Conservation (phyloP, 169 alveolate genomes). For the Blepharisma undulans region DNA sequence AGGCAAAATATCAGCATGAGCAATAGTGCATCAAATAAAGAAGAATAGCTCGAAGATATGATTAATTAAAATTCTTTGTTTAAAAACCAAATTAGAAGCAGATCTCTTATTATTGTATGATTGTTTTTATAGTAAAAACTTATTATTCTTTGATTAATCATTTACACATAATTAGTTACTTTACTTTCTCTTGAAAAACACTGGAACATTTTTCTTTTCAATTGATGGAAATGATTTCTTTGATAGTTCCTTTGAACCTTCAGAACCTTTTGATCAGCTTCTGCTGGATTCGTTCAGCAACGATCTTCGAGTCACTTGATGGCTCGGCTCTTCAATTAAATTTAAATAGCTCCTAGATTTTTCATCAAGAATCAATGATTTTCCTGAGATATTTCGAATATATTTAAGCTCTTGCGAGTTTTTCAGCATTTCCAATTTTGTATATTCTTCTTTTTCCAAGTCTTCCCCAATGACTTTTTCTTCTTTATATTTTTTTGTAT, state of each 20-base stretch:
- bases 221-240: not conserved
- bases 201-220: not conserved
- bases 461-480: not conserved
- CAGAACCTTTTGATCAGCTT: not conserved
- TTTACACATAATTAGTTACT: not conserved
- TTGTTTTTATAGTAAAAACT: not conserved
- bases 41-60: no score
- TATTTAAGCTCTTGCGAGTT: not conserved
- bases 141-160: not conserved
- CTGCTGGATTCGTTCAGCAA: not conserved
- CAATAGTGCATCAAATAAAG: not conserved
- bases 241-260: not conserved
- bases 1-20: not conserved
- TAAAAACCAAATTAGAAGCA: no score
- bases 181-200: not conserved
- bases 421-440: not conserved
- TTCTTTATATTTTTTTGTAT: not conserved
- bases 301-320: not conserved
- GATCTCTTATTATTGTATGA: not conserved
- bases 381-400: not conserved
- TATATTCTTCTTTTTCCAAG: not conserved
- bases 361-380: not conserved
- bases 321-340: not conserved
- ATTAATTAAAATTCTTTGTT: no score
- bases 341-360: not conserved